A percentile compares a stretch with the other conserved stretches of the same genome.
Conservation (phyloP, 768 basidiomycete genomes). For the Hypholoma fasciculare region DNA sequence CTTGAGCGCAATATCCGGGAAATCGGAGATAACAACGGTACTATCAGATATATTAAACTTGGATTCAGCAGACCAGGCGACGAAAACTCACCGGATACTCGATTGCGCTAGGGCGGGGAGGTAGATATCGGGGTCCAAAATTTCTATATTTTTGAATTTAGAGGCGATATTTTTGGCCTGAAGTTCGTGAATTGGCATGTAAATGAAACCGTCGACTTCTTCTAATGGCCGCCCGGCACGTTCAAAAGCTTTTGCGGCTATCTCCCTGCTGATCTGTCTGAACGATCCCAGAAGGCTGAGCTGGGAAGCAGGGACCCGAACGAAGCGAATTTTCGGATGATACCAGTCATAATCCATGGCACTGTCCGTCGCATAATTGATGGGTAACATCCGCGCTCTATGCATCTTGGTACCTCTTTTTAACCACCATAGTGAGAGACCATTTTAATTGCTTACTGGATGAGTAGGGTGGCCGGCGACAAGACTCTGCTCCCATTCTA, state of each 20-base stretch:
- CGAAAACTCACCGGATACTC: constrained; percentile 47
- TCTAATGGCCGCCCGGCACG: constrained; percentile 26
- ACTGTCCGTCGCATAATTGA: constrained; percentile 14
- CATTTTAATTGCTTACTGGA: constrained; percentile 36
- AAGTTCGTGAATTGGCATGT: constrained; percentile 56
- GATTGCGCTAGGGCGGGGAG: constrained; percentile 48
- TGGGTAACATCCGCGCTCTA: constrained; percentile 44
- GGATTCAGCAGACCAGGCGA: neutral
- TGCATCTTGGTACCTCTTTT: constrained; percentile 45
- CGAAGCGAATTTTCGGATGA: constrained; percentile 49
- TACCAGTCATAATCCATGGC: constrained; percentile 51
- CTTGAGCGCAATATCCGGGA: constrained; percentile 48
- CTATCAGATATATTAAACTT: constrained; percentile 24
- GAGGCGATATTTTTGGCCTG: constrained; percentile 44
- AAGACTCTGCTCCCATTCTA: constrained; percentile 60
- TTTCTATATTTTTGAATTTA: constrained; percentile 42
- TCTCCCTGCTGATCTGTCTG: constrained; percentile 29
- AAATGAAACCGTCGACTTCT: constrained; percentile 27
- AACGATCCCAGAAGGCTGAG: constrained; percentile 46
- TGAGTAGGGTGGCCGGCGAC: constrained; percentile 62
- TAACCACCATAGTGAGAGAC: neutral
- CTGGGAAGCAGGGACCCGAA: constrained; percentile 35
- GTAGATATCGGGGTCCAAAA: constrained; percentile 41
- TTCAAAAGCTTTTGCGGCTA: constrained; percentile 34
- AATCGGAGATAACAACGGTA: constrained; percentile 46